A percentile compares a stretch with the other conserved stretches of the same genome.
Conservation (phyloP, 805 yeast species). For the Cephaloascus fragrans region DNA sequence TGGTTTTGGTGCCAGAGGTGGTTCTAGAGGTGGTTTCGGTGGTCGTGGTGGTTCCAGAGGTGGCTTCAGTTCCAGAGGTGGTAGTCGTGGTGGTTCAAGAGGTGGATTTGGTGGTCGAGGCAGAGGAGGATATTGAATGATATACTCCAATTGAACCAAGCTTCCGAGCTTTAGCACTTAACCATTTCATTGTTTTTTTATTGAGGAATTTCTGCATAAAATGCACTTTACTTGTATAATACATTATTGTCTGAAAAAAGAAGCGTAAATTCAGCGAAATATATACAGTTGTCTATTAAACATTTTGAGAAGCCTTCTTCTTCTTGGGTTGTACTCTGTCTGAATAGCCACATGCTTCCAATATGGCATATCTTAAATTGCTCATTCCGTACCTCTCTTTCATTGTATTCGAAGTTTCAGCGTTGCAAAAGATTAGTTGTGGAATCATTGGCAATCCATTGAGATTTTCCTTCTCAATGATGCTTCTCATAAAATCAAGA, state of each 20-base stretch:
- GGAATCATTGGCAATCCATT: constrained; percentile 27
- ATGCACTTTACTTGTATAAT: not conserved
- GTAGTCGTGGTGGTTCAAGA: constrained; percentile 27
- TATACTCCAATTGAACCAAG: too few species aligned
- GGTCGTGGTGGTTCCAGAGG: constrained; percentile 34
- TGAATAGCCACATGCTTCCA: constrained; percentile 41
- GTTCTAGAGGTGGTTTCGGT: constrained; percentile 26
- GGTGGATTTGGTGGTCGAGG: constrained; percentile 35
- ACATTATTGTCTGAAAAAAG: too few species aligned
- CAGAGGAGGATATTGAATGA: constrained; percentile 11
- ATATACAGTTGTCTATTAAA: too few species aligned
- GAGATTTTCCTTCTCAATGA: constrained; percentile 25
- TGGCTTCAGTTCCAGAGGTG: constrained; percentile 36
- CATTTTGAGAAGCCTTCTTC: too few species aligned
- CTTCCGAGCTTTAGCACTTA: too few species aligned
- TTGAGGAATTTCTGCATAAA: not conserved
- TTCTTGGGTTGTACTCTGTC: constrained; percentile 11
- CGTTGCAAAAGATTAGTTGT: constrained; percentile 43
- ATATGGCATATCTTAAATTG: constrained; percentile 38
- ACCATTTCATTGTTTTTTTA: too few species aligned
- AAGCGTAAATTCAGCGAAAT: too few species aligned
- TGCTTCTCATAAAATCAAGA: constrained; percentile 16
- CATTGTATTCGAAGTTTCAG: constrained; percentile 22
- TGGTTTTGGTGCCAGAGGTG: constrained; percentile 12
- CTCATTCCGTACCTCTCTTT: constrained; percentile 41